These are phyloP conservation scores for Beta vulgaris DNA, from an alignment of 148 eudicot species.

Conservation along the genomic window DNA sequence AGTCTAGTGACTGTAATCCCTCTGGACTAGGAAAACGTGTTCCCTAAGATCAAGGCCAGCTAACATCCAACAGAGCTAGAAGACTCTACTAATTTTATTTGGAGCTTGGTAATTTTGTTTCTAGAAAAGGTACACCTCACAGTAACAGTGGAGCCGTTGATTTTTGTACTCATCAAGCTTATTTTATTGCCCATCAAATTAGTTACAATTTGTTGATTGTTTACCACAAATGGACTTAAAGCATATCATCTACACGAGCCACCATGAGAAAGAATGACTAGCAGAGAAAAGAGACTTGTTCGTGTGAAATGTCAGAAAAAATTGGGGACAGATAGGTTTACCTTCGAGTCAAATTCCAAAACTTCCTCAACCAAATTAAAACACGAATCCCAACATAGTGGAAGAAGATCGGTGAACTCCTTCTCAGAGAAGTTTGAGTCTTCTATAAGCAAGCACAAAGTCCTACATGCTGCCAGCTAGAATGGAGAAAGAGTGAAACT, in stretches of 20 bases:
- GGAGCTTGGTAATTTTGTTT: too few species aligned
- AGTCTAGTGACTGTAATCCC: too few species aligned
- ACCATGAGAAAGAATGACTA: neutral
- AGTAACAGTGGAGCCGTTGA: too few species aligned
- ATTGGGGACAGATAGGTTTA: constrained; percentile 14
- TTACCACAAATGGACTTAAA: neutral
- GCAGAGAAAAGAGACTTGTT: neutral
- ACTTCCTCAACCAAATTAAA: constrained; percentile 88
- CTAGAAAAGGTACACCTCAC: too few species aligned
- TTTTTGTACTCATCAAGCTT: neutral
- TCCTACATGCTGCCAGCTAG: constrained; percentile 87
- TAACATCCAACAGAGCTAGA: too few species aligned
- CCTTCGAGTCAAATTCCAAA: constrained; percentile 97
- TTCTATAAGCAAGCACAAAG: constrained; percentile 82
- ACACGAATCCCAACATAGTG: constrained; percentile 85
- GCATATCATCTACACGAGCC: neutral
- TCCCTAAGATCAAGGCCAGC: too few species aligned
- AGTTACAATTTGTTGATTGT: neutral
- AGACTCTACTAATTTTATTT: too few species aligned
- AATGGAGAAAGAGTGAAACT: constrained; percentile 19
- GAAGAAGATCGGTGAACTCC: constrained; percentile 83
- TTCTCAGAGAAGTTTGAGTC: constrained; percentile 87
- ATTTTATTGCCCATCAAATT: neutral
- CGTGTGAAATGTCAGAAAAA: neutral
- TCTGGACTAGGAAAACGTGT: too few species aligned